These are phyloP conservation scores for Fragilaria crotonensis DNA, from an alignment of 108 stramenopile species.

Conservation along the genomic window DNA sequence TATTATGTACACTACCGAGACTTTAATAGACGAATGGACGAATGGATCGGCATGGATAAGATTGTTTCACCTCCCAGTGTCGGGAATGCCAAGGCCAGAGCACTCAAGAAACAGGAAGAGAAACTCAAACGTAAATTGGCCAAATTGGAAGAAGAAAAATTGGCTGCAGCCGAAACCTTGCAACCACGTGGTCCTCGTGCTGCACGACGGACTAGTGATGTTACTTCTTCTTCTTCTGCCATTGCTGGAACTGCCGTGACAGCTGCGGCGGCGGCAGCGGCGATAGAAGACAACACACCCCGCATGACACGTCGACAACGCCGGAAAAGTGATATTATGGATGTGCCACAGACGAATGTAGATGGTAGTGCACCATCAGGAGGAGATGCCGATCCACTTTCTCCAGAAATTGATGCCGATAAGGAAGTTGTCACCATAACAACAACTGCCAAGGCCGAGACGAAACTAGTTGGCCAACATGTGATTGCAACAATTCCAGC, in stretches of 20 bases:
- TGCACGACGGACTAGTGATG: background rate
- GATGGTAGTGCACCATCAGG: conserved; percentile 5
- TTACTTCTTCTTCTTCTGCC: background rate
- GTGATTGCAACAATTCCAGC: conserved; percentile 76
- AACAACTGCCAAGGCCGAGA: conserved; percentile 37
- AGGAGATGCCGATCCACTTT: conserved; percentile 7
- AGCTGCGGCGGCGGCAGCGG: background rate
- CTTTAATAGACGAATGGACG: conserved; percentile 98
- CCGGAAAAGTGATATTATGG: conserved; percentile 5
- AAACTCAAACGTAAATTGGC: conserved; percentile 29
- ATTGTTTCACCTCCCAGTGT: conserved; percentile 73
- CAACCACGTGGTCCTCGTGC: background rate
- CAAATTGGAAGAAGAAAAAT: conserved; percentile 30
- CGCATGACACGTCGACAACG: conserved; percentile 15
- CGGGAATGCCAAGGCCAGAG: conserved; percentile 77
- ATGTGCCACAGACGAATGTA: background rate
- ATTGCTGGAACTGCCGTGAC: background rate
- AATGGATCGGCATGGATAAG: conserved; percentile 86
- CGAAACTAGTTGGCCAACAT: conserved; percentile 60
- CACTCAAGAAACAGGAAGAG: conserved; percentile 61
- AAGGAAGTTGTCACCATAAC: conserved; percentile 32
- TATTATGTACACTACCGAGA: conserved; percentile 98
- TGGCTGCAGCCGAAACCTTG: conserved; percentile 3
- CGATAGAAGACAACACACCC: conserved; percentile 3
- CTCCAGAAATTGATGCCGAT: conserved; percentile 17